phyloP scores from a whole-genome alignment of 2,329 filamentous ascomycete species.

The Penicillium paneum region DNA sequence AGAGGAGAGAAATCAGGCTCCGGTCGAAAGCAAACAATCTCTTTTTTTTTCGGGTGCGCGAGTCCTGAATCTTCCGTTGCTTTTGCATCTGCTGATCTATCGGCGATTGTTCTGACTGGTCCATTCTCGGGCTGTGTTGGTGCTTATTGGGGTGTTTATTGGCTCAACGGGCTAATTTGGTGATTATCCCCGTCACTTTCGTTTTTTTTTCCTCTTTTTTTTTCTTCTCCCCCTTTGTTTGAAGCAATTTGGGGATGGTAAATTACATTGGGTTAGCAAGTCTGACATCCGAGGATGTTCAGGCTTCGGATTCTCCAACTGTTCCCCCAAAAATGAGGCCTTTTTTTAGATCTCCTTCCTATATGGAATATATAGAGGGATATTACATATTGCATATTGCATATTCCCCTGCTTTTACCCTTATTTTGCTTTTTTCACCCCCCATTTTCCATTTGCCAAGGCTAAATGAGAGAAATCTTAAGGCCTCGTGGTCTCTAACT shows the following conservation, averaged over 20 bases:
- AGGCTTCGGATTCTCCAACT: background rate
- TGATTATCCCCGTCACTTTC: background rate
- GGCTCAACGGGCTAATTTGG: background rate
- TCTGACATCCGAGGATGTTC: background rate
- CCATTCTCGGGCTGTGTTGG: background rate
- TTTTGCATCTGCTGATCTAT: constrained; percentile 6
- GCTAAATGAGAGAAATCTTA: background rate
- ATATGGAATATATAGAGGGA: background rate
- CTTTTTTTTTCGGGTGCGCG: constrained; percentile 4
- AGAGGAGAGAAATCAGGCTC: constrained; percentile 10
- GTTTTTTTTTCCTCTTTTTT: background rate
- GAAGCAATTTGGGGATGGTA: background rate
- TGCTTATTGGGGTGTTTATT: constrained; percentile 5
- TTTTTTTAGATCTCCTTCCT: background rate
- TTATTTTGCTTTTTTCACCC: constrained; percentile 1
- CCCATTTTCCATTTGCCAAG: background rate
- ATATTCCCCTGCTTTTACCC: constrained; percentile 2
- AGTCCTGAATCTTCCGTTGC: constrained; percentile 2
- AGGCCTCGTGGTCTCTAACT: constrained; percentile 5
- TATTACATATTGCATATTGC: background rate
- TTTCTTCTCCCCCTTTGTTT: background rate
- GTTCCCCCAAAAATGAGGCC: background rate
- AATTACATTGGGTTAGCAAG: background rate
- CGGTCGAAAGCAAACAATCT: constrained; percentile 7
- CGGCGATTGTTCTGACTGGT: background rate